Conservation (phyloP, 495 filamentous ascomycete species). For the Penicillium soppii region DNA sequence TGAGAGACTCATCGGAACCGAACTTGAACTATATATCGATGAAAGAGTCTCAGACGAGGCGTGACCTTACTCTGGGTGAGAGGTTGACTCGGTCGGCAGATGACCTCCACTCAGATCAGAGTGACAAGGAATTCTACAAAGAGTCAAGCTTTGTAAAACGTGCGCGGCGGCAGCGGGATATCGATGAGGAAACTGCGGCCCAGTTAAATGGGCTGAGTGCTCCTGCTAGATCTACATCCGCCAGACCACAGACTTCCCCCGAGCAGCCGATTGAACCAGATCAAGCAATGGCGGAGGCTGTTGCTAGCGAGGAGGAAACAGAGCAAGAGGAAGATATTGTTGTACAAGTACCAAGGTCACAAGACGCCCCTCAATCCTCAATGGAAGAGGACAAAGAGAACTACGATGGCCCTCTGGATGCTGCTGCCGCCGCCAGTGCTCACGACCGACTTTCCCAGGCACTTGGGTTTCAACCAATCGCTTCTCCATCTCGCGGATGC, state of each 20-base stretch:
- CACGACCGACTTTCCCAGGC: conserved; percentile 44
- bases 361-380: conserved; percentile 23
- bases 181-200: conserved; percentile 37
- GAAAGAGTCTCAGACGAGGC: conserved; percentile 48
- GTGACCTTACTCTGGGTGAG: conserved; percentile 32
- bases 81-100: conserved; percentile 43
- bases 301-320: conserved; percentile 51
- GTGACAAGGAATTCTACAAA: conserved; percentile 48
- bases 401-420: conserved; percentile 28
- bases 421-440: conserved; percentile 31
- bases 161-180: conserved; percentile 32
- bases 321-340: conserved; percentile 47
- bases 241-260: conserved; percentile 5
- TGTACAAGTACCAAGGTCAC: conserved; percentile 25
- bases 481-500: conserved; percentile 5
- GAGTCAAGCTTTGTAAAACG: conserved; percentile 44
- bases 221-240: conserved; percentile 24
- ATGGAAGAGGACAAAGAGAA: conserved; percentile 56
- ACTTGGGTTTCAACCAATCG: conserved; percentile 31
- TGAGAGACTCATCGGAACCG: conserved; percentile 44
- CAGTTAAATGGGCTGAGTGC: conserved; percentile 43
- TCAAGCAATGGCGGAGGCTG: conserved; percentile 16
- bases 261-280: conserved; percentile 1
- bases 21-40: conserved; percentile 51
- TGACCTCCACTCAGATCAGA: conserved; percentile 36